Conservation (phyloP, 148 eudicot genomes). For the Camellia granthamiana region DNA sequence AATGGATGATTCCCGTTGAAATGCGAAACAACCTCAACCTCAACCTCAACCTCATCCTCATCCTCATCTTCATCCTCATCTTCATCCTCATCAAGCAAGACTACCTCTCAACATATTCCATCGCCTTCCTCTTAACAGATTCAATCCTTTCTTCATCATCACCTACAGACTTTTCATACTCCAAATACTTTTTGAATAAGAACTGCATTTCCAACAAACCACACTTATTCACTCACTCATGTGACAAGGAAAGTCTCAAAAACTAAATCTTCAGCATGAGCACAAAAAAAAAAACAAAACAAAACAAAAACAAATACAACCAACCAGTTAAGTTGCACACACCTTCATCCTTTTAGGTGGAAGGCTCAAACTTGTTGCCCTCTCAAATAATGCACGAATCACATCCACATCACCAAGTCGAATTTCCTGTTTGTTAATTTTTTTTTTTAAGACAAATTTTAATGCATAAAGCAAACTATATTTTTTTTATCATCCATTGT, state of each 20-base stretch:
- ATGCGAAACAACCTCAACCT: too few relatives aligned
- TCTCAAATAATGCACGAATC: conserved; percentile 74
- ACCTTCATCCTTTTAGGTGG: conserved; percentile 92
- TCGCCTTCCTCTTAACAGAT: conserved; percentile 65
- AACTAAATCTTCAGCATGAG: not conserved
- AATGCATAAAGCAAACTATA: not conserved
- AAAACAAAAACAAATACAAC: not conserved
- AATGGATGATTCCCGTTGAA: too few relatives aligned
- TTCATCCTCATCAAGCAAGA: conserved; percentile 19
- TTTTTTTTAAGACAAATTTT: not conserved
- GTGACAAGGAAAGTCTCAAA: conserved; percentile 2
- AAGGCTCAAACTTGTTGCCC: conserved; percentile 79
- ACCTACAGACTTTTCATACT: conserved; percentile 68
- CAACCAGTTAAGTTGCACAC: not conserved
- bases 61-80: too few relatives aligned
- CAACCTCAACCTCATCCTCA: too few relatives aligned
- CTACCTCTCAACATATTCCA: conserved; percentile 50
- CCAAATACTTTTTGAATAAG: conserved; percentile 79
- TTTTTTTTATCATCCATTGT: not conserved
- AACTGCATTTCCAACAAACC: conserved; percentile 42
- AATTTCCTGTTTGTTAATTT: conserved; percentile 53
- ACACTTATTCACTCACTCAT: not conserved
- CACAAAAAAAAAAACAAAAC: not conserved
- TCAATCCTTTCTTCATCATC: conserved; percentile 55
- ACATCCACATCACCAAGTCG: conserved; percentile 70